Evolutionary conservation across 352 stramenopile genomes (phyloP).

Genomic region (Phytophthora multivora): DNA sequence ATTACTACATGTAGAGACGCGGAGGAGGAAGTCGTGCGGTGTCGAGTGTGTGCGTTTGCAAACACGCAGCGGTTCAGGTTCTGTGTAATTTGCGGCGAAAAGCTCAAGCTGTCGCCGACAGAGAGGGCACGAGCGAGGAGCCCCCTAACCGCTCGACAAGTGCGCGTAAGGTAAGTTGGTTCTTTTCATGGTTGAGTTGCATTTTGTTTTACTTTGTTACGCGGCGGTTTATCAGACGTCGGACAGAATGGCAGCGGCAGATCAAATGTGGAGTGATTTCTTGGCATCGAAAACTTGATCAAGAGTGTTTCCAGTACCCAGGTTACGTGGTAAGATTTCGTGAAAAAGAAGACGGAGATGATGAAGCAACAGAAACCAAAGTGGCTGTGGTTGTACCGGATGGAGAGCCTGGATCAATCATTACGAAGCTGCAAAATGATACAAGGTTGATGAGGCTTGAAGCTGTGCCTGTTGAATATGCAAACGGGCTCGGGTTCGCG

Average conservation of each 20-base stretch:
- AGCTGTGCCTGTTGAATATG: slow-evolving; percentile 3
- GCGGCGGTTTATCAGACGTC: slow-evolving; percentile 14
- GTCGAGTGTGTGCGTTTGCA: slow-evolving; percentile 45
- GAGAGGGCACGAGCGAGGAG: slow-evolving; percentile 15
- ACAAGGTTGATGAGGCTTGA: slow-evolving; percentile 5
- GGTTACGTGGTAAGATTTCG: slow-evolving; percentile 17
- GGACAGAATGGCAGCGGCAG: slow-evolving; percentile 28
- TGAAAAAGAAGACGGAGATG: slow-evolving; percentile 1
- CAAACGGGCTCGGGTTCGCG: slow-evolving; percentile 24
- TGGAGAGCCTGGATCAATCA: slow-evolving; percentile 11
- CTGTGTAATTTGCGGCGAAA: slow-evolving; percentile 51
- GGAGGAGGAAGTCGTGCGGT: slow-evolving; percentile 31
- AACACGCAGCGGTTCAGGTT: slow-evolving; percentile 50
- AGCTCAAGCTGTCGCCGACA: slow-evolving; percentile 33
- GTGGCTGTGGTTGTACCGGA: background rate
- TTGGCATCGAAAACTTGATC: slow-evolving; percentile 11
- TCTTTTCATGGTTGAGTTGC: background rate
- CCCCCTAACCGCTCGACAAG: slow-evolving; percentile 20
- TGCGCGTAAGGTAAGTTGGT: slow-evolving; percentile 16
- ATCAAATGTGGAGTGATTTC: background rate
- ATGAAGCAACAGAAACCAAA: background rate
- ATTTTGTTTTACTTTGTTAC: background rate
- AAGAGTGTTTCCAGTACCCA: slow-evolving; percentile 7
- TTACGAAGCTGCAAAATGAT: slow-evolving; percentile 14
- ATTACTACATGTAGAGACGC: slow-evolving; percentile 45